These are phyloP conservation scores for Aspergillus nidulans DNA, from an alignment of 495 filamentous ascomycete species.

Conservation along the genomic window DNA sequence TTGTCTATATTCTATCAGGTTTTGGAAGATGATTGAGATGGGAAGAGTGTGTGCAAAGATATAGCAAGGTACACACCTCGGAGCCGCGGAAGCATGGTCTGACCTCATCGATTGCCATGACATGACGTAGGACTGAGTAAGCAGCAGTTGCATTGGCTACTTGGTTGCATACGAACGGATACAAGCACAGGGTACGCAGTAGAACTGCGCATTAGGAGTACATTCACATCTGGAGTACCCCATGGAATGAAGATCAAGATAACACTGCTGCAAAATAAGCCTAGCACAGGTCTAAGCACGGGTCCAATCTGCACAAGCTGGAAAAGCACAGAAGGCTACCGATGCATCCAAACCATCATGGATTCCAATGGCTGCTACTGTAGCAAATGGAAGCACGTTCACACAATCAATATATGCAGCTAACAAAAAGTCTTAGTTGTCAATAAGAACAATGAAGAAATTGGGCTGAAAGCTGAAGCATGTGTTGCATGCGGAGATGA, in stretches of 20 bases:
- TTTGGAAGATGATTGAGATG: background rate
- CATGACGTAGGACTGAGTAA: constrained; percentile 9
- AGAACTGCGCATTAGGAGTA: too few species aligned
- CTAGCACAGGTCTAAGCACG: too few species aligned
- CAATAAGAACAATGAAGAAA: too few species aligned
- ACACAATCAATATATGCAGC: background rate
- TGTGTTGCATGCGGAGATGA: constrained; percentile 13
- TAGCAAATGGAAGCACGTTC: too few species aligned
- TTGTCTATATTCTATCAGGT: background rate
- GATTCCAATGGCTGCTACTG: too few species aligned
- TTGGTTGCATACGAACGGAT: background rate
- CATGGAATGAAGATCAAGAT: too few species aligned
- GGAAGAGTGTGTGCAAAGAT: background rate
- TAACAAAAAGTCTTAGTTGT: background rate
- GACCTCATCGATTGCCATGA: constrained; percentile 6
- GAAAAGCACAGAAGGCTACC: too few species aligned
- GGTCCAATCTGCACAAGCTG: too few species aligned
- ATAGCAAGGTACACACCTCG: background rate
- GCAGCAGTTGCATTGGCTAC: background rate
- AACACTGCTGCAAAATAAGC: too few species aligned
- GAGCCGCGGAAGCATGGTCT: background rate
- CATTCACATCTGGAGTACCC: too few species aligned
- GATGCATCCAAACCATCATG: too few species aligned
- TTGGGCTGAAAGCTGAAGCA: background rate
- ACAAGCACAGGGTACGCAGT: background rate